These are phyloP conservation scores for Trematosphaeria pertusa DNA, from an alignment of 2,329 filamentous ascomycete genomes.

Conservation along the genomic window DNA sequence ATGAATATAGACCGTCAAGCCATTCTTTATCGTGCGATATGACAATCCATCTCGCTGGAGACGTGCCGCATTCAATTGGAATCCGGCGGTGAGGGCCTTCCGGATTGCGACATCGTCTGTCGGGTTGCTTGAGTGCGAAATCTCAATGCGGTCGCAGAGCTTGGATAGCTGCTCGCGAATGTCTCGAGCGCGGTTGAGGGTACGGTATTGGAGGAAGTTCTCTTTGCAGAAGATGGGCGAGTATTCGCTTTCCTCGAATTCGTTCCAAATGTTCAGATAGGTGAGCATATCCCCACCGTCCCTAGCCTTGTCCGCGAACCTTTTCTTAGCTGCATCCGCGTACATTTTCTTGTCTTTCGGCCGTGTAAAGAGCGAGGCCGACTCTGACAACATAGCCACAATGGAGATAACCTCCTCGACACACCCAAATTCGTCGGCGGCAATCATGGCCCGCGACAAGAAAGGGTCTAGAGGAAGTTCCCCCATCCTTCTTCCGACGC, in stretches of 20 bases:
- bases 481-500: slow-evolving; percentile 90
- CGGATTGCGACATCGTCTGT: slow-evolving; percentile 80
- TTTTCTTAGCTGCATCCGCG: slow-evolving; percentile 85
- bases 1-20: slow-evolving; percentile 88
- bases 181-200: slow-evolving; percentile 86
- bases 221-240: slow-evolving; percentile 86
- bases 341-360: slow-evolving; percentile 98
- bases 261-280: slow-evolving; percentile 90
- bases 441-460: slow-evolving; percentile 87
- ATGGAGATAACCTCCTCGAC: slow-evolving; percentile 92
- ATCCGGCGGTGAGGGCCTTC: slow-evolving; percentile 87
- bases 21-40: slow-evolving; percentile 92
- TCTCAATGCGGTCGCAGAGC: slow-evolving; percentile 91
- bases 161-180: slow-evolving; percentile 92
- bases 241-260: slow-evolving; percentile 94
- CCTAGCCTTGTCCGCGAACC: slow-evolving; percentile 88
- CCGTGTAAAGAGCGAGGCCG: slow-evolving; percentile 87
- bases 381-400: slow-evolving; percentile 92
- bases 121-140: slow-evolving; percentile 69
- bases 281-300: slow-evolving; percentile 91
- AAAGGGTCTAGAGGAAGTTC: slow-evolving; percentile 94
- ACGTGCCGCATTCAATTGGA: slow-evolving; percentile 91
- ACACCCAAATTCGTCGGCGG: slow-evolving; percentile 88
- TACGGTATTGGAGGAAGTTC: slow-evolving; percentile 92
- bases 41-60: slow-evolving; percentile 83